Evolutionary conservation across 768 basidiomycete species (phyloP).

Genomic region (Termitomyces sp.): DNA sequence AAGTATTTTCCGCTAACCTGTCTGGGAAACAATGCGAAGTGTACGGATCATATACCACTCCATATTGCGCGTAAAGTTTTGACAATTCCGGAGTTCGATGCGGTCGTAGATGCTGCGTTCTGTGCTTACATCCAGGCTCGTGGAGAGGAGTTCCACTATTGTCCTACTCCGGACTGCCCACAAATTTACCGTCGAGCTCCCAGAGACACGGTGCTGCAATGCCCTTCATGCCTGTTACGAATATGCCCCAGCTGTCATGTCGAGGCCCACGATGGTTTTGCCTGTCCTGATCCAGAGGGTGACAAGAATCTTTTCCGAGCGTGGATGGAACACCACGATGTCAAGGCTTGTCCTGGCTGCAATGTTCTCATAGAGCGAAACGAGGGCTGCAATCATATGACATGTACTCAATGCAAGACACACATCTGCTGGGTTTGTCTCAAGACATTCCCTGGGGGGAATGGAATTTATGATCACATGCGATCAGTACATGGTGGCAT

Average conservation of each 20-base stretch:
- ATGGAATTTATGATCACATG: slow-evolving; percentile 81
- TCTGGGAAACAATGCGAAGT: slow-evolving; percentile 58
- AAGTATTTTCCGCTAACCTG: slow-evolving; percentile 68
- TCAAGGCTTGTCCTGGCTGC: slow-evolving; percentile 74
- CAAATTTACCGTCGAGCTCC: slow-evolving; percentile 63
- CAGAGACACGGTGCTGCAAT: slow-evolving; percentile 49
- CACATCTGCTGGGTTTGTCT: slow-evolving; percentile 83
- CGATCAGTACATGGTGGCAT: slow-evolving; percentile 59
- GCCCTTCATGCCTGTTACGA: slow-evolving; percentile 64
- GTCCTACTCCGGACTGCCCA: slow-evolving; percentile 74
- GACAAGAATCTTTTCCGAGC: slow-evolving; percentile 53
- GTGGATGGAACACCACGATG: slow-evolving; percentile 59
- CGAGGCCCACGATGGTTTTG: slow-evolving; percentile 57
- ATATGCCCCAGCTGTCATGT: slow-evolving; percentile 60
- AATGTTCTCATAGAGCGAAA: slow-evolving; percentile 62
- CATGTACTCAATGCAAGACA: slow-evolving; percentile 65
- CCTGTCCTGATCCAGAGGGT: slow-evolving; percentile 55
- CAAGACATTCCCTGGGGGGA: slow-evolving; percentile 58
- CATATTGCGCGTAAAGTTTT: slow-evolving; percentile 44
- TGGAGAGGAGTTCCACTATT: slow-evolving; percentile 61
- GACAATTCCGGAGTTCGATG: slow-evolving; percentile 44
- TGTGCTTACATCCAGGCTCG: slow-evolving; percentile 53
- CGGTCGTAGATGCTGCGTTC: slow-evolving; percentile 53
- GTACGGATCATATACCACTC: slow-evolving; percentile 51
- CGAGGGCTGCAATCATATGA: slow-evolving; percentile 81